phyloP scores from a whole-genome alignment of 495 filamentous ascomycete genomes.

The Thermothielavioides terrestris region DNA sequence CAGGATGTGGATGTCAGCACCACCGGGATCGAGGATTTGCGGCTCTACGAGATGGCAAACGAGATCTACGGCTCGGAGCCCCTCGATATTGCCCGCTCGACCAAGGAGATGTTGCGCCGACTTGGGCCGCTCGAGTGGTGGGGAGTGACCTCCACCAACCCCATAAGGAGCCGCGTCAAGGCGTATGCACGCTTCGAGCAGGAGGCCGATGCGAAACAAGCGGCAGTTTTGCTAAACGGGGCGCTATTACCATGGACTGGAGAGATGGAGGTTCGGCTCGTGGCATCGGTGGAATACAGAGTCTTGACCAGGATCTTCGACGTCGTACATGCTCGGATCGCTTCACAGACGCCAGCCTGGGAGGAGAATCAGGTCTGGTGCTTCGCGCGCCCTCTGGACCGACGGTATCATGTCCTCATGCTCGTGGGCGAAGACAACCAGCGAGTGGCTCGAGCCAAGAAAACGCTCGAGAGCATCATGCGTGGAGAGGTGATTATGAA shows the following conservation, averaged over 20 bases:
- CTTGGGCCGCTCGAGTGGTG: constrained; percentile 28
- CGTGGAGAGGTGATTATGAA: constrained; percentile 14
- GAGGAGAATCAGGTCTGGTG: constrained; percentile 20
- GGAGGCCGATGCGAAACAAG: constrained; percentile 24
- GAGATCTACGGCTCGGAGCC: constrained; percentile 14
- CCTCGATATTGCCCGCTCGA: constrained; percentile 3
- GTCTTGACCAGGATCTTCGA: constrained; percentile 28
- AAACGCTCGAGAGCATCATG: constrained; percentile 25
- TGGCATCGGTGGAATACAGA: constrained; percentile 31
- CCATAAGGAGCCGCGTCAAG: constrained; percentile 21
- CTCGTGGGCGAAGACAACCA: constrained; percentile 34
- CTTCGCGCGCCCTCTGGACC: constrained; percentile 20
- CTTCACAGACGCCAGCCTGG: constrained; percentile 22
- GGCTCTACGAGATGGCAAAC: constrained; percentile 15
- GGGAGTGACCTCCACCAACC: constrained; percentile 13
- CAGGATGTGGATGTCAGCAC: constrained; percentile 1
- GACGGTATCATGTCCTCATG: constrained; percentile 25
- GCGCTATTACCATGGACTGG: constrained; percentile 13
- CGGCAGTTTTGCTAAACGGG: constrained; percentile 18
- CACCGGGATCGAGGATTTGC: no score
- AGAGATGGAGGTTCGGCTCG: constrained; percentile 24
- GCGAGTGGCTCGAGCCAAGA: constrained; percentile 30
- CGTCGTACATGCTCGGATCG: constrained; percentile 26
- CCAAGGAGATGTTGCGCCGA: constrained; percentile 22
- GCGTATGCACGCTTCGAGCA: constrained; percentile 26